These are phyloP conservation scores for Parmelia sp. DNA, from an alignment of 495 filamentous ascomycete species.

Conservation along the genomic window DNA sequence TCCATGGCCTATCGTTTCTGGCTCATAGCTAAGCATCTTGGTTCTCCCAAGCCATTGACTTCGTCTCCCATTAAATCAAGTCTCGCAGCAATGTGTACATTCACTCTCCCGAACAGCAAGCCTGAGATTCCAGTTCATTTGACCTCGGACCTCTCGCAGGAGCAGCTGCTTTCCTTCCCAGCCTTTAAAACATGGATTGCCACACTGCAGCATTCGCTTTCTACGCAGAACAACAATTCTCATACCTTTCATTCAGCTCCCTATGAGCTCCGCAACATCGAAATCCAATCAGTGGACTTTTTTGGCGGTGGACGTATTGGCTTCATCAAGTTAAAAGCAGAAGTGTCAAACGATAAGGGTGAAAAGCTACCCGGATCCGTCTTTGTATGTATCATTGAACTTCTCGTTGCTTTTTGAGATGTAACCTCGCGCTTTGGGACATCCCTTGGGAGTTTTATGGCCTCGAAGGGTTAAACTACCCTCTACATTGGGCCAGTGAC, in stretches of 20 bases:
- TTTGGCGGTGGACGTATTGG: slow-evolving; percentile 61
- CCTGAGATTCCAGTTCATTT: slow-evolving; percentile 48
- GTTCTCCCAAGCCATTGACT: background rate
- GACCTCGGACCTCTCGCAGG: slow-evolving; percentile 50
- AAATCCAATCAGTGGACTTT: slow-evolving; percentile 67
- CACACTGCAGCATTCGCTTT: slow-evolving; percentile 59
- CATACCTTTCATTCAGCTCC: slow-evolving; percentile 69
- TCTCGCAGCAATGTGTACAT: slow-evolving; percentile 36
- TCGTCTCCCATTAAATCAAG: background rate
- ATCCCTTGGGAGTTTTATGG: slow-evolving; percentile 73
- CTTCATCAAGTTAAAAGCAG: slow-evolving; percentile 69
- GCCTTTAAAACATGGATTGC: slow-evolving; percentile 69
- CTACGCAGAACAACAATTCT: slow-evolving; percentile 48
- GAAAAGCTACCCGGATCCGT: slow-evolving; percentile 68
- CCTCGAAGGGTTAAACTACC: background rate
- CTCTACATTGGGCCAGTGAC: background rate
- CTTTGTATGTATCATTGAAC: slow-evolving; percentile 44
- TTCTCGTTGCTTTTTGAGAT: too few relatives aligned
- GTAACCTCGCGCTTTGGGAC: background rate
- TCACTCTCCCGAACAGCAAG: slow-evolving; percentile 41
- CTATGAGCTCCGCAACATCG: slow-evolving; percentile 62
- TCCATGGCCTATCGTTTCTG: slow-evolving; percentile 23
- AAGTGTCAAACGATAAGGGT: slow-evolving; percentile 55
- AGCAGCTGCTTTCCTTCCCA: slow-evolving; percentile 61
- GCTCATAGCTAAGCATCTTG: slow-evolving; percentile 18